Base-by-base conservation (phyloP, 2,329 filamentous ascomycete genomes). In the Colletotrichum sp. region DNA sequence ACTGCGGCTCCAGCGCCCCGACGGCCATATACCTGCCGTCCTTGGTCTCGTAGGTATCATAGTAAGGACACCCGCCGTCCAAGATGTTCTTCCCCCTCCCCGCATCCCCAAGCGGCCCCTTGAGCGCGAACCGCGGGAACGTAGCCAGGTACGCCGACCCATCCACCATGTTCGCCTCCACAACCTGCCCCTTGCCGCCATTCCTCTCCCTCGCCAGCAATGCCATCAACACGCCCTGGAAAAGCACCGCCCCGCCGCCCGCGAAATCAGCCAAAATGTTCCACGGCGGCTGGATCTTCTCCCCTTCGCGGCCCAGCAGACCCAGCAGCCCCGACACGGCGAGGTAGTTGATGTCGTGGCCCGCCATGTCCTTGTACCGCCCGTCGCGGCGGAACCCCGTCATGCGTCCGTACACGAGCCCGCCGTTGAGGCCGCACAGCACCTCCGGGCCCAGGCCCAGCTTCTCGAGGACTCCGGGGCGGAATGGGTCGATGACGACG, bases 81-180 rank as follows among this genome's bases (percentile, higher is more conserved):
- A 99, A 86, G 72, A 93, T 80, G 83, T 98, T 98, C 71, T 90
- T 88, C 0, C 96, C 96, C 65, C 96, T 88, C 30, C 91, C 89
- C 5, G 84, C 83, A 79, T 87, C 83, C 88, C 95, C 96, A 52
- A 92, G 82, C 1, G 90, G 89, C 8, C 88, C 92, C 82, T 93
- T 93, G 77, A 89, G 88, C 32, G 89, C 88, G 76, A 98, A 87
- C 39, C 96, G 89, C 68, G 95, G 93, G 86, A 96, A 96, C 0
- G 93, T 94, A 2, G 93, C 93, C 30, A 99, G 86, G 84, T 96
- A 96, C 44, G 92, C 91, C 26, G 91, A 92, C 10, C 96, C 96
- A 86, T 99, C 96, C 15, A 98, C 96, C 96, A 99, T 99, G 84
- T 98, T 98, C 18, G 95, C 95, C 86, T 98, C 95, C 10, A 99